Conservation (phyloP, 208 protist genomes). For the Crithidia bombi region DNA sequence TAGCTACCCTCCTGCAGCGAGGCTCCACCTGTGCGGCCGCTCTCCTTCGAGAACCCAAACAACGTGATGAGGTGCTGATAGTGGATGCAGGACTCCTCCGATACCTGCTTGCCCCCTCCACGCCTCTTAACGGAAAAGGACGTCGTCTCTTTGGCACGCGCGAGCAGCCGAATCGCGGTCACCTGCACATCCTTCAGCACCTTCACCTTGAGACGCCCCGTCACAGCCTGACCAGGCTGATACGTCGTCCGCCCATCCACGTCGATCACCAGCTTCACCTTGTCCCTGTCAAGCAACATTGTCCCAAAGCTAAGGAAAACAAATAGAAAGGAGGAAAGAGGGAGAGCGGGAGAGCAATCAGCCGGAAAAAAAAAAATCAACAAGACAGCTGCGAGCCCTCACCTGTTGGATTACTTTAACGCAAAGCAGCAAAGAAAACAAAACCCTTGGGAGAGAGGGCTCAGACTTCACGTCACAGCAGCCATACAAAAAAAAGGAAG, state of each 20-base stretch:
- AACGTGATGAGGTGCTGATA: constrained; percentile 48
- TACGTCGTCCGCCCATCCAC: constrained; percentile 21
- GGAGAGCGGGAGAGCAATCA: no score
- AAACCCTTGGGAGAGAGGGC: no score
- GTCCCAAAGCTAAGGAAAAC: background rate
- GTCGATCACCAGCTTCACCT: constrained; percentile 30
- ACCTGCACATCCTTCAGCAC: constrained; percentile 37
- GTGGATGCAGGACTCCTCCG: constrained; percentile 35
- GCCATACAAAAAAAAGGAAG: constrained; percentile 4
- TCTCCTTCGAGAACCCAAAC: constrained; percentile 48
- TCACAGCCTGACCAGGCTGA: constrained; percentile 36
- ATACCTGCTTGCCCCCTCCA: background rate
- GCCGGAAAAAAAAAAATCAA: background rate
- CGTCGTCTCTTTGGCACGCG: constrained; percentile 39
- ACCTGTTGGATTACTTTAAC: constrained; percentile 6
- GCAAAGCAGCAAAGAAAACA: constrained; percentile 22
- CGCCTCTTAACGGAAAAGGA: constrained; percentile 31
- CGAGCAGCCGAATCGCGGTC: constrained; percentile 38
- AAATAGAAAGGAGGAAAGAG: background rate
- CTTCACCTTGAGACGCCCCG: constrained; percentile 27
- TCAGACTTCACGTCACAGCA: no score
- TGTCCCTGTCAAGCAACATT: constrained; percentile 33
- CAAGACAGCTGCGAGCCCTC: background rate
- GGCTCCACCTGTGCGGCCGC: constrained; percentile 39
- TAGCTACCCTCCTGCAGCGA: constrained; percentile 39